These are phyloP conservation scores for Mortierella sp. DNA, from an alignment of 371 early-diverging fungal genomes.

Conservation along the genomic window DNA sequence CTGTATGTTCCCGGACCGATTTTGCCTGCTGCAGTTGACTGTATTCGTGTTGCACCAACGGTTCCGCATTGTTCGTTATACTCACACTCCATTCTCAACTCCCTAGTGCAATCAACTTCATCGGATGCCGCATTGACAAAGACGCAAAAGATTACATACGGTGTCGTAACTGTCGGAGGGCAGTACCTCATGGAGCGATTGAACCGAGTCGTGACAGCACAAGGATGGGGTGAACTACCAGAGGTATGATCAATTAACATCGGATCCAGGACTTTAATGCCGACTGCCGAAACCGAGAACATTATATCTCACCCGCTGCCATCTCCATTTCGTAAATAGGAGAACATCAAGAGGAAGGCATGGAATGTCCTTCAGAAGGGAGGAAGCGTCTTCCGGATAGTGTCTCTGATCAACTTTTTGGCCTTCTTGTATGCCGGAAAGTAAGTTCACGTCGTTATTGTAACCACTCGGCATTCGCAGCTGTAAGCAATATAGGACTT, in stretches of 20 bases:
- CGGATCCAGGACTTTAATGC: neutral
- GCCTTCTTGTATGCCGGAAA: slow-evolving; percentile 87
- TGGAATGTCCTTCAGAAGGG: slow-evolving; percentile 77
- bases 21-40: neutral
- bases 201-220: slow-evolving; percentile 70
- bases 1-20: slow-evolving; percentile 60
- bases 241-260: slow-evolving; percentile 57
- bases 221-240: slow-evolving; percentile 87
- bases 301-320: neutral
- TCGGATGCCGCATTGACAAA: slow-evolving; percentile 71
- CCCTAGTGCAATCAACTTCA: slow-evolving; percentile 71
- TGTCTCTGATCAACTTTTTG: slow-evolving; percentile 83
- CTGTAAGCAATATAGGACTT: neutral
- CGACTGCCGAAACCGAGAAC: neutral
- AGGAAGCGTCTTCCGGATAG: slow-evolving; percentile 76
- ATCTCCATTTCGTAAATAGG: slow-evolving; percentile 37
- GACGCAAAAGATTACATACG: slow-evolving; percentile 73
- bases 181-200: slow-evolving; percentile 80
- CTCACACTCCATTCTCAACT: neutral
- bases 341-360: slow-evolving; percentile 66
- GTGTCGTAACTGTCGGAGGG: slow-evolving; percentile 76
- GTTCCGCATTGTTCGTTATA: neutral
- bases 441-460: slow-evolving; percentile 55
- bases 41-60: neutral
- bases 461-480: neutral